These are phyloP conservation scores for Cronartium quercuum DNA, from an alignment of 1,284 basidiomycete species.

Conservation along the genomic window DNA sequence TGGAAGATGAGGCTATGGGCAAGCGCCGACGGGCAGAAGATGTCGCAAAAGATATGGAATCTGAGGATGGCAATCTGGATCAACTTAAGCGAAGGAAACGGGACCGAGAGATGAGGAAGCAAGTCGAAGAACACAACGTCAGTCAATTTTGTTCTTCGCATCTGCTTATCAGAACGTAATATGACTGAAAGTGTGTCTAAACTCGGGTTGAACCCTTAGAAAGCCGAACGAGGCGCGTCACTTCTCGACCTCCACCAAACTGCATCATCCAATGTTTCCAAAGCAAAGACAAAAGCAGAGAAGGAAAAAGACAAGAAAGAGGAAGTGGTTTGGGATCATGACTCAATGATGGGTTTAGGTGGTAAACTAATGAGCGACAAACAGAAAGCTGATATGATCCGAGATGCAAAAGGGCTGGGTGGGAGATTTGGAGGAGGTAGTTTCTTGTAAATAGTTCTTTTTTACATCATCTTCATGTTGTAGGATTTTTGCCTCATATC, in stretches of 20 bases:
- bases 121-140: constrained; percentile 74
- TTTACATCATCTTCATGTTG: not conserved
- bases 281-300: constrained; percentile 48
- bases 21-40: constrained; percentile 67
- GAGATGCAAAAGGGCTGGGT: constrained; percentile 68
- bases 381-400: constrained; percentile 66
- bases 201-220: constrained; percentile 52
- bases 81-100: constrained; percentile 56
- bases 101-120: constrained; percentile 63
- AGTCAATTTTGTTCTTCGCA: constrained; percentile 46
- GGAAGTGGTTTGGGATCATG: constrained; percentile 75
- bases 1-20: constrained; percentile 77
- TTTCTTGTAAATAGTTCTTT: constrained; percentile 8
- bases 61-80: constrained; percentile 49
- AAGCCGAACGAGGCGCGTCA: constrained; percentile 60
- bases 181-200: not conserved
- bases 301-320: constrained; percentile 56
- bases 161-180: not conserved
- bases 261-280: constrained; percentile 47
- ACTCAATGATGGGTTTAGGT: constrained; percentile 73
- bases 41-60: constrained; percentile 50
- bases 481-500: no score
- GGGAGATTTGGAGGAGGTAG: constrained; percentile 64
- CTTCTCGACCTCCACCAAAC: constrained; percentile 63
- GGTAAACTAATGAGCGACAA: constrained; percentile 78